phyloP scores from a whole-genome alignment of 345 rosid genomes.

The Arabis alpina region DNA sequence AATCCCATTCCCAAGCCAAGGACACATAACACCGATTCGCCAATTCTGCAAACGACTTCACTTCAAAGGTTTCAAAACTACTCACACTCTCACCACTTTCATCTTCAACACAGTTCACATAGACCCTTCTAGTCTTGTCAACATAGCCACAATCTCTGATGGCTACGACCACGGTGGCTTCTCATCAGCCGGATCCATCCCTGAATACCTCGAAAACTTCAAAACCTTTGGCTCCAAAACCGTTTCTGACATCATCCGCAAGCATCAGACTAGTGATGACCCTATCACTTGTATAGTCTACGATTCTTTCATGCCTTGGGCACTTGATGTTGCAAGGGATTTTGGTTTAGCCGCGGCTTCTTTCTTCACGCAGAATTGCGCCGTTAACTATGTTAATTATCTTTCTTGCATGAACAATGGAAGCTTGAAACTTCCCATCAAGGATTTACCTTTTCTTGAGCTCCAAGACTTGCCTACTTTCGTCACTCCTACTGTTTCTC shows the following conservation, averaged over 20 bases:
- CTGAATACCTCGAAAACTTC: slow-evolving; percentile 45
- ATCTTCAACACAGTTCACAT: slow-evolving; percentile 42
- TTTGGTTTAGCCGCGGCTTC: slow-evolving; percentile 57
- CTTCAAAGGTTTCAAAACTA: slow-evolving; percentile 53
- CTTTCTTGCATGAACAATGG: slow-evolving; percentile 40
- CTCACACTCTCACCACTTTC: slow-evolving; percentile 47
- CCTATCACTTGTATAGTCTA: slow-evolving; percentile 62
- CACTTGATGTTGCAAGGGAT: slow-evolving; percentile 62
- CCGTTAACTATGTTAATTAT: slow-evolving; percentile 63
- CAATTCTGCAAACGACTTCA: slow-evolving; percentile 60
- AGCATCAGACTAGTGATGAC: slow-evolving; percentile 35
- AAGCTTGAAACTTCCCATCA: slow-evolving; percentile 49
- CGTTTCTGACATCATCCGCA: slow-evolving; percentile 44
- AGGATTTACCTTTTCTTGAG: slow-evolving; percentile 51
- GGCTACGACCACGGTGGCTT: slow-evolving; percentile 35
- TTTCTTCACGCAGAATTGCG: slow-evolving; percentile 73
- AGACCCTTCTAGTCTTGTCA: slow-evolving; percentile 12
- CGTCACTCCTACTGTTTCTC: slow-evolving; percentile 47
- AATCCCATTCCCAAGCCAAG: slow-evolving; percentile 49
- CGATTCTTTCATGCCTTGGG: slow-evolving; percentile 71
- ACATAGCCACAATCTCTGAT: slow-evolving; percentile 30
- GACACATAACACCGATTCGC: slow-evolving; percentile 61
- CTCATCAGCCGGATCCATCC: slow-evolving; percentile 14
- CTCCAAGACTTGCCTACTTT: slow-evolving; percentile 63
- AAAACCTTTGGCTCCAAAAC: slow-evolving; percentile 53